Evolutionary conservation across 1,139 yeast species (phyloP).

Genomic region (Meyerozyma carpophila): DNA sequence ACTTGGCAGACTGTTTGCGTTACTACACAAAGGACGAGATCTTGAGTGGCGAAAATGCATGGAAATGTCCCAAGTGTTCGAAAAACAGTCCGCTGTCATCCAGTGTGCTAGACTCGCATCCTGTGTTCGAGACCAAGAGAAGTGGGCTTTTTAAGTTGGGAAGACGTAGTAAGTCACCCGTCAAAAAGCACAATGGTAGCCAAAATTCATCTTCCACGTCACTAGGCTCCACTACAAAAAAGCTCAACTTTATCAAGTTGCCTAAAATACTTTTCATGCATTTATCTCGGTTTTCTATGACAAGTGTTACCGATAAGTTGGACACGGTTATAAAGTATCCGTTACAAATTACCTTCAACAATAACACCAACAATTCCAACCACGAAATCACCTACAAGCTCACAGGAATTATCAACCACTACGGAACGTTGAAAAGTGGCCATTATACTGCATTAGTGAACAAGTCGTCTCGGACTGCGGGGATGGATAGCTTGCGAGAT

Average conservation of each 20-base stretch:
- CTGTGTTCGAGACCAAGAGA: slow-evolving; percentile 25
- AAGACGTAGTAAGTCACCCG: slow-evolving; percentile 31
- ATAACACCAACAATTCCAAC: slow-evolving; percentile 20
- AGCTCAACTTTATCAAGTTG: slow-evolving; percentile 53
- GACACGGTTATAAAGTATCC: slow-evolving; percentile 53
- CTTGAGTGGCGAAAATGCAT: slow-evolving; percentile 66
- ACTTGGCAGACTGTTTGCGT: slow-evolving; percentile 57
- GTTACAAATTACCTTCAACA: slow-evolving; percentile 38
- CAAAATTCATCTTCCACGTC: slow-evolving; percentile 5
- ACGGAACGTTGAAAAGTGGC: slow-evolving; percentile 66
- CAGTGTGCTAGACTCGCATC: slow-evolving; percentile 28
- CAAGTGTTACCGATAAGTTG: slow-evolving; percentile 51
- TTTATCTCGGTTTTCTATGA: slow-evolving; percentile 53
- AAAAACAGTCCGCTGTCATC: slow-evolving; percentile 11
- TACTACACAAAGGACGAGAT: slow-evolving; percentile 66
- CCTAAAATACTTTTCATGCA: slow-evolving; percentile 65
- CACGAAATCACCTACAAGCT: slow-evolving; percentile 46
- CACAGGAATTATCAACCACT: slow-evolving; percentile 63
- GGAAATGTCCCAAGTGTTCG: slow-evolving; percentile 73
- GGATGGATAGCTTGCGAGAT: slow-evolving; percentile 18
- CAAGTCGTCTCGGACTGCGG: slow-evolving; percentile 30
- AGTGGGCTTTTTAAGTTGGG: slow-evolving; percentile 10
- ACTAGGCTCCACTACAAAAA: slow-evolving; percentile 38
- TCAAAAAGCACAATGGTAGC: slow-evolving; percentile 13
- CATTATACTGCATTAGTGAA: slow-evolving; percentile 68